Conservation (phyloP, 1,139 yeast genomes). For the Suhomyces bribrorum region DNA sequence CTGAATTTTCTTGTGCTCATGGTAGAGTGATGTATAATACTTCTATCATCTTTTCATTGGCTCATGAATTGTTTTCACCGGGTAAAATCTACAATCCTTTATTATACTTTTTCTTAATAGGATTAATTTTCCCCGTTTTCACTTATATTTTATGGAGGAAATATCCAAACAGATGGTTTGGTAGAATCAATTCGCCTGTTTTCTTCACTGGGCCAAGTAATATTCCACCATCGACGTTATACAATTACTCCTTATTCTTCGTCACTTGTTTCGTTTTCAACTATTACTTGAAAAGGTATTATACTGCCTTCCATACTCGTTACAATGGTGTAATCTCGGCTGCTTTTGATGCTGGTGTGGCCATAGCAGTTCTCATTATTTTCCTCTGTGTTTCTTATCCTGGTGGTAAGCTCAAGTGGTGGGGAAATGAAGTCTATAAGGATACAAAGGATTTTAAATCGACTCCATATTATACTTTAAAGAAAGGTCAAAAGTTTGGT, state of each 20-base stretch:
- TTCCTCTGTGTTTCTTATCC: slow-evolving; percentile 28
- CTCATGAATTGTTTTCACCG: slow-evolving; percentile 34
- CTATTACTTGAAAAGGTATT: slow-evolving; percentile 48
- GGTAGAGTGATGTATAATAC: slow-evolving; percentile 20
- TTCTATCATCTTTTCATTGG: slow-evolving; percentile 19
- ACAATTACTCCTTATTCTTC: slow-evolving; percentile 47
- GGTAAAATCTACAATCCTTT: slow-evolving; percentile 43
- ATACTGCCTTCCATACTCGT: slow-evolving; percentile 27
- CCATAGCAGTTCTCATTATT: slow-evolving; percentile 23
- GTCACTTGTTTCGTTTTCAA: slow-evolving; percentile 53
- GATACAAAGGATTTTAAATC: slow-evolving; percentile 23
- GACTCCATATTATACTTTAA: slow-evolving; percentile 29
- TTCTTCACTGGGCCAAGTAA: slow-evolving; percentile 51
- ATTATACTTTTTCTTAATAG: slow-evolving; percentile 47
- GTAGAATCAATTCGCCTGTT: slow-evolving; percentile 40
- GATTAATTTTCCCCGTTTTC: slow-evolving; percentile 42
- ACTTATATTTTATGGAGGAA: slow-evolving; percentile 27
- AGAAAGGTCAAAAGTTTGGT: slow-evolving; percentile 40
- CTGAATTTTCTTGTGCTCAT: slow-evolving; percentile 21
- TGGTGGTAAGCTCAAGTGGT: slow-evolving; percentile 33
- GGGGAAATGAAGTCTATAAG: slow-evolving; percentile 38
- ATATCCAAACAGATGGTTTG: slow-evolving; percentile 24
- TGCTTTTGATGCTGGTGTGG: slow-evolving; percentile 24
- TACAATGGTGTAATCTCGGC: slow-evolving; percentile 28
- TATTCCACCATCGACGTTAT: slow-evolving; percentile 57